Percentiles rank a stretch among this genome's conserved stretches.
phyloP scores from a whole-genome alignment of 202 grass and related monocot genomes.

The Panicum hallii region DNA sequence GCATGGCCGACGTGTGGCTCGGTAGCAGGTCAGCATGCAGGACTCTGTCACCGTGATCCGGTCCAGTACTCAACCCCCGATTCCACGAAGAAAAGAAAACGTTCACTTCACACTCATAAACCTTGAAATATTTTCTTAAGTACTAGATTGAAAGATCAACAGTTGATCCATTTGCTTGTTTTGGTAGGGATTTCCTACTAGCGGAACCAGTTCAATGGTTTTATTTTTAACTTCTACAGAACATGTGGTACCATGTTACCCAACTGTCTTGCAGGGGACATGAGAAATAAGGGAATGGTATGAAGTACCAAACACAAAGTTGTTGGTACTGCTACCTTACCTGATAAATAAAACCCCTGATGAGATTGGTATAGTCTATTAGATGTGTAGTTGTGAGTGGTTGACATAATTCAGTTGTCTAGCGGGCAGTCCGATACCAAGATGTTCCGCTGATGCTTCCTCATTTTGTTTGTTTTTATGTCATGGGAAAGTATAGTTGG shows the following conservation, averaged over 20 bases:
- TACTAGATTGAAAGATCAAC: not conserved
- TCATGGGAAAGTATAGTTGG: slow-evolving; percentile 20
- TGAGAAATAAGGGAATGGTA: slow-evolving; percentile 1
- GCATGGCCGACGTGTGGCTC: too few relatives aligned
- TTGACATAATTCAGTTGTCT: slow-evolving; percentile 2
- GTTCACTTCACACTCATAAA: not conserved
- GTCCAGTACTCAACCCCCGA: too few relatives aligned
- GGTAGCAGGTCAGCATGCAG: too few relatives aligned
- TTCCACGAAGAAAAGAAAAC: too few relatives aligned
- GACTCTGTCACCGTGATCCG: too few relatives aligned
- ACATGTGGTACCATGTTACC: not conserved
- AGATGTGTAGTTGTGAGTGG: not conserved
- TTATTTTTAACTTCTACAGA: not conserved
- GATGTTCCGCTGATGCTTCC: slow-evolving; percentile 12
- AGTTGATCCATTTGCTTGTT: not conserved
- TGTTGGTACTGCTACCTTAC: not conserved
- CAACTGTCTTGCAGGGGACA: not conserved
- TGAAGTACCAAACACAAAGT: not conserved
- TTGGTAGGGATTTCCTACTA: not conserved
- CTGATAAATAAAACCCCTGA: not conserved
- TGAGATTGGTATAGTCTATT: not conserved
- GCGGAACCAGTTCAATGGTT: not conserved
- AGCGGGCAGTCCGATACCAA: not conserved
- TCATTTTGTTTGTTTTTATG: slow-evolving; percentile 36
- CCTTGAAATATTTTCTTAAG: not conserved